phyloP scores from a whole-genome alignment of 1,284 basidiomycete genomes.

The Apiotrichum akiyoshidainum region DNA sequence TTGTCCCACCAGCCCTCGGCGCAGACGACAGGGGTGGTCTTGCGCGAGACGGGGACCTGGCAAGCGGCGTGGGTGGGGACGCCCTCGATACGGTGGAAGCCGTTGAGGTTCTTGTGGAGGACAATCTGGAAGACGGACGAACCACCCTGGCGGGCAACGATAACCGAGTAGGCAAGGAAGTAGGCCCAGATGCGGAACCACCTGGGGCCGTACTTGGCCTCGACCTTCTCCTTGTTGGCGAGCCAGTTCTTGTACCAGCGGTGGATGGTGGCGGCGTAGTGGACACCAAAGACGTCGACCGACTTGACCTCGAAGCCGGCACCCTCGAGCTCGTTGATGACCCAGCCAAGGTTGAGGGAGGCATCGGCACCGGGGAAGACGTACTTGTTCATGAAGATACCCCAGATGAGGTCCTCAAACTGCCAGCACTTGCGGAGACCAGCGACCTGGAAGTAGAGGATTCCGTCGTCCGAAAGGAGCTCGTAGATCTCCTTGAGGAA shows the following conservation, averaged over 20 bases:
- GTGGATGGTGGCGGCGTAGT: conserved; percentile 92
- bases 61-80: conserved; percentile 62
- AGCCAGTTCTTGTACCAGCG: conserved; percentile 97
- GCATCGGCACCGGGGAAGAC: conserved; percentile 98
- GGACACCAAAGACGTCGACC: conserved; percentile 92
- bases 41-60: conserved; percentile 27
- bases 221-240: conserved; percentile 79
- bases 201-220: conserved; percentile 82
- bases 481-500: conserved; percentile 92
- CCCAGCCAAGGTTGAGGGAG: conserved; percentile 92
- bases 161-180: conserved; percentile 73
- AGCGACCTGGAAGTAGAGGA: conserved; percentile 93
- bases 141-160: conserved; percentile 66
- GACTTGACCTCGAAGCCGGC: conserved; percentile 97
- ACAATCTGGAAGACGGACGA: conserved; percentile 93
- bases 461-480: conserved; percentile 88
- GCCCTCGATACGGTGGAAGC: conserved; percentile 78
- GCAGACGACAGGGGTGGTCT: conserved; percentile 30
- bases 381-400: conserved; percentile 84
- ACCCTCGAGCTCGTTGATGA: conserved; percentile 72
- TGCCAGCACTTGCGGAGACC: conserved; percentile 93
- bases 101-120: conserved; percentile 95
- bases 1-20: conserved; percentile 38
- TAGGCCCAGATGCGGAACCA: conserved; percentile 89
- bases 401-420: conserved; percentile 96